phyloP scores from a whole-genome alignment of 2,329 filamentous ascomycete species.

The Pestalotiopsis sp. region DNA sequence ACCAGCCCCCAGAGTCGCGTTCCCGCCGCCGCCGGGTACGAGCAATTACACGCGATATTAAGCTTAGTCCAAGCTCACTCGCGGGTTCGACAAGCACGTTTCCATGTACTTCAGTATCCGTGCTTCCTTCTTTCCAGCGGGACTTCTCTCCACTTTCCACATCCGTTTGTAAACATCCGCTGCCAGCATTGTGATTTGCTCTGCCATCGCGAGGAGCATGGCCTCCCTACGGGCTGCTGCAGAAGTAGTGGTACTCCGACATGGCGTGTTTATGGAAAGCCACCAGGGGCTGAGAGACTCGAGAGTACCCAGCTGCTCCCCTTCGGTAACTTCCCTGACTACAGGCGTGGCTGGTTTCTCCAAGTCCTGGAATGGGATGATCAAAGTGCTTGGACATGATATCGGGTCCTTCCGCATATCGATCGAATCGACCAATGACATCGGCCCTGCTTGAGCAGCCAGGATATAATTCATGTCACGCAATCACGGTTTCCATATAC shows the following conservation, averaged over 20 bases:
- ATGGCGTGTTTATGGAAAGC: slow-evolving; percentile 31
- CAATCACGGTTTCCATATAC: slow-evolving; percentile 15
- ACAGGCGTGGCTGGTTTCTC: neutral
- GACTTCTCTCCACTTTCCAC: slow-evolving; percentile 27
- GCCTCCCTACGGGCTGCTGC: slow-evolving; percentile 37
- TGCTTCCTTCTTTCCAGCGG: slow-evolving; percentile 23
- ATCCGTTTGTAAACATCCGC: slow-evolving; percentile 34
- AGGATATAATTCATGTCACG: neutral
- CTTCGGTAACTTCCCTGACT: neutral
- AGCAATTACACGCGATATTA: slow-evolving; percentile 21
- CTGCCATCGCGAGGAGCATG: slow-evolving; percentile 22
- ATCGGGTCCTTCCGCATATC: slow-evolving; percentile 1
- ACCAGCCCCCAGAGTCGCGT: slow-evolving; percentile 8
- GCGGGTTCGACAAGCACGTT: slow-evolving; percentile 13
- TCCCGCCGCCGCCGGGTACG: slow-evolving; percentile 19
- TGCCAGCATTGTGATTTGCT: slow-evolving; percentile 29
- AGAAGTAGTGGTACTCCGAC: slow-evolving; percentile 36
- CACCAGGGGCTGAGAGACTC: slow-evolving; percentile 38
- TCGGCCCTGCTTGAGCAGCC: neutral
- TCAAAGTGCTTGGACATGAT: slow-evolving; percentile 3
- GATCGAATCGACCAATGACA: slow-evolving; percentile 13
- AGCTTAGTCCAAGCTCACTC: slow-evolving; percentile 20
- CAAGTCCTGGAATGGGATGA: neutral
- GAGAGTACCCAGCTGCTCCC: slow-evolving; percentile 29
- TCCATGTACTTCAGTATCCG: slow-evolving; percentile 16